Percentiles rank a stretch among this genome's conserved stretches.
These are phyloP conservation scores for Keithomyces neogunnii DNA, from an alignment of 2,329 filamentous ascomycete species.

Conservation along the genomic window DNA sequence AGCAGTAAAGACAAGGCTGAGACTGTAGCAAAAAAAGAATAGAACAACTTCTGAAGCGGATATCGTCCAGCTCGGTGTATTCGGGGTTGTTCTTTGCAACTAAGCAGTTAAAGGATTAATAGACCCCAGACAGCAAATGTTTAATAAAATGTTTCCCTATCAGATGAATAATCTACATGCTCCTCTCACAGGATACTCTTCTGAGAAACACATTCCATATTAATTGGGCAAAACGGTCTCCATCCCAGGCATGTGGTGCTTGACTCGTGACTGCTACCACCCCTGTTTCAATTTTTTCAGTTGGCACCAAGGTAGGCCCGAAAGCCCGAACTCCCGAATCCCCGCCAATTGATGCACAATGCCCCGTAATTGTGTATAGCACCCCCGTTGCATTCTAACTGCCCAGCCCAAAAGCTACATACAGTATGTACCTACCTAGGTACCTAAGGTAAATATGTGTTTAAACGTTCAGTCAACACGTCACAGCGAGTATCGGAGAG, in stretches of 20 bases:
- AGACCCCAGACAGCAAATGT: too few relatives aligned
- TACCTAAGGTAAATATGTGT: not conserved
- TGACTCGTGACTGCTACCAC: not conserved
- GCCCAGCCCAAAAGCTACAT: not conserved
- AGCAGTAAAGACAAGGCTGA: not conserved
- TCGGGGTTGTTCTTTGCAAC: too few relatives aligned
- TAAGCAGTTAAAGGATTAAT: too few relatives aligned
- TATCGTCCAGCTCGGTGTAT: not conserved
- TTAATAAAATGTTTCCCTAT: too few relatives aligned
- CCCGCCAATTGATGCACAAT: conserved; percentile 6
- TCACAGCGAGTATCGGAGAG: not conserved
- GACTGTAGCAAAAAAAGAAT: not conserved
- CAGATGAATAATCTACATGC: too few relatives aligned
- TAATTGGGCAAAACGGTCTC: too few relatives aligned
- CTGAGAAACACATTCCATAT: too few relatives aligned
- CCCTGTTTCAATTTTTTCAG: conserved; percentile 12
- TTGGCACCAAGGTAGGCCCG: conserved; percentile 16
- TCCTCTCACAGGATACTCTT: too few relatives aligned
- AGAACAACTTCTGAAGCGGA: not conserved
- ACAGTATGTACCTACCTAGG: not conserved
- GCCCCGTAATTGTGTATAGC: too few relatives aligned
- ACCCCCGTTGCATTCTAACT: too few relatives aligned
- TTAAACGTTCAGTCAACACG: not conserved
- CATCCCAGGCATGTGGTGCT: not conserved
- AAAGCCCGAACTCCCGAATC: conserved; percentile 2